These are phyloP conservation scores for Saturnispora mendoncae DNA, from an alignment of 805 yeast genomes.

Conservation along the genomic window DNA sequence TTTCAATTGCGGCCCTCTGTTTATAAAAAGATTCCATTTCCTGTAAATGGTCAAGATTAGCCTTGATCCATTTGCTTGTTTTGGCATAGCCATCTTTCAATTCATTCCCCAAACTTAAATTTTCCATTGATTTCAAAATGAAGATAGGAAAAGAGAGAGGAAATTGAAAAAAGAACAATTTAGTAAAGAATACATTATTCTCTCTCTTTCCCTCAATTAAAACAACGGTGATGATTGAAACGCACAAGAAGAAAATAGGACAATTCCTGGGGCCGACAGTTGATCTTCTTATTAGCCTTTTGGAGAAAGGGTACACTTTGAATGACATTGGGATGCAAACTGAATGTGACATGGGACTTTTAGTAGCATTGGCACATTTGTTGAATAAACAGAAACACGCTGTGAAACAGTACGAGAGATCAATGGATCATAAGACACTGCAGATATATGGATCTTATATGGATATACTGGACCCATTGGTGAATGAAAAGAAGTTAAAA, in stretches of 20 bases:
- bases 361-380: neutral
- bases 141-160: neutral
- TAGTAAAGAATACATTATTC: no score
- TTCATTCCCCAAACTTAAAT: slow-evolving; percentile 54
- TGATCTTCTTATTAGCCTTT: neutral
- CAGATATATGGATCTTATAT: neutral
- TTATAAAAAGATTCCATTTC: slow-evolving; percentile 79
- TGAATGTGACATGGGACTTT: neutral
- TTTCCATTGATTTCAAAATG: slow-evolving; percentile 16
- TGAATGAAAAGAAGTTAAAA: no score
- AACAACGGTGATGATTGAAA: no score
- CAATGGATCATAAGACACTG: neutral
- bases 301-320: neutral
- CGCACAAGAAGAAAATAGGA: no score
- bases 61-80: slow-evolving; percentile 70
- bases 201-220: no score
- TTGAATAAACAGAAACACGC: neutral
- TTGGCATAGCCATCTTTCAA: slow-evolving; percentile 71
- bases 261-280: neutral
- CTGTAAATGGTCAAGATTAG: slow-evolving; percentile 63
- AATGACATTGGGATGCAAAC: neutral
- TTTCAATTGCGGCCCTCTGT: slow-evolving; percentile 75
- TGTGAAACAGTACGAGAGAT: neutral
- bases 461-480: neutral
- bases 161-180: no score